phyloP scores from a whole-genome alignment of 345 rosid species.

The Euphorbia tirucalli region DNA sequence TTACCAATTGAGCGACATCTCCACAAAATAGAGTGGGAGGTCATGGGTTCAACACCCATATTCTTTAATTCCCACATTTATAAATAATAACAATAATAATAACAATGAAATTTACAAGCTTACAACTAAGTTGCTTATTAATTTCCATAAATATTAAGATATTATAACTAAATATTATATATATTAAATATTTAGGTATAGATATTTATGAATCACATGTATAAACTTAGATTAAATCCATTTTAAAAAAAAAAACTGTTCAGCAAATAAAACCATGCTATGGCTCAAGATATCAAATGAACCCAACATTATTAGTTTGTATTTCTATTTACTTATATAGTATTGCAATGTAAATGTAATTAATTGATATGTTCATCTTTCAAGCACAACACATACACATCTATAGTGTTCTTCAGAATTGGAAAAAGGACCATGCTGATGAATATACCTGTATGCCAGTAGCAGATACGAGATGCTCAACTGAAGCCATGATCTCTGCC shows the following conservation, averaged over 20 bases:
- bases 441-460: slow-evolving; percentile 78
- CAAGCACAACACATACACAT: slow-evolving; percentile 6
- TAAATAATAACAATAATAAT: no score
- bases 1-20: no score
- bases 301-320: background rate
- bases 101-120: no score
- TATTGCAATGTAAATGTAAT: background rate
- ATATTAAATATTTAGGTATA: no score
- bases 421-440: slow-evolving; percentile 13
- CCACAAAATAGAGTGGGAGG: background rate
- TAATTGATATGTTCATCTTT: background rate
- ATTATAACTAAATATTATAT: no score
- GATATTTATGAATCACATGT: no score
- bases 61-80: background rate
- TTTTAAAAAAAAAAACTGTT: no score
- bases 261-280: background rate
- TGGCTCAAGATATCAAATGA: background rate
- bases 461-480: slow-evolving; percentile 64
- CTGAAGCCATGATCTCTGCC: slow-evolving; percentile 87
- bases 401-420: background rate
- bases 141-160: no score
- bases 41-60: background rate
- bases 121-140: no score
- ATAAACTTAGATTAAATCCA: no score
- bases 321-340: background rate